These are phyloP conservation scores for Cynara cardunculus DNA, from an alignment of 129 eudicot species.

Conservation along the genomic window DNA sequence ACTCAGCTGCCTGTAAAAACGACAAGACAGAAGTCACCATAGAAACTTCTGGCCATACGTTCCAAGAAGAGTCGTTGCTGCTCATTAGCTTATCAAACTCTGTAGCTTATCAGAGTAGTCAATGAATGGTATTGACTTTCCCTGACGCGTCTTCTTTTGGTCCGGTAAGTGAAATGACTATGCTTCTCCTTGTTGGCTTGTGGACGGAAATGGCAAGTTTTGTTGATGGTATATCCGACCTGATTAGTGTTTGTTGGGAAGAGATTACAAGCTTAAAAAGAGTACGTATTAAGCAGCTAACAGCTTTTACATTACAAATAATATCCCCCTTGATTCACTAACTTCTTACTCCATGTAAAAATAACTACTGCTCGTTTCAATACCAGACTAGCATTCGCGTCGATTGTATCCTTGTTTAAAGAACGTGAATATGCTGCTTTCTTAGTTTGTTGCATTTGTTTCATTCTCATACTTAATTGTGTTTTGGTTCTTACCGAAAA, in stretches of 20 bases:
- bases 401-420: conserved; percentile 32
- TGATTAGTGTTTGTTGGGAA: background rate
- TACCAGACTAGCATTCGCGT: conserved; percentile 21
- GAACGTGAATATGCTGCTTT: conserved; percentile 29
- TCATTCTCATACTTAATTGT: background rate
- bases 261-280: conserved; percentile 20
- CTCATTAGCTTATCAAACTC: too few species aligned
- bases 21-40: conserved; percentile 53
- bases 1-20: conserved; percentile 61
- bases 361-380: conserved; percentile 23
- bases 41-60: conserved; percentile 62
- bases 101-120: too few species aligned
- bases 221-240: background rate
- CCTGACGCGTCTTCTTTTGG: too few species aligned
- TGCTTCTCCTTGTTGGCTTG: background rate
- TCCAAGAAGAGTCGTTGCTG: conserved; percentile 82
- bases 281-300: conserved; percentile 31
- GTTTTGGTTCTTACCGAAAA: background rate
- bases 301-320: conserved; percentile 1
- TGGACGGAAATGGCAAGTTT: conserved; percentile 6
- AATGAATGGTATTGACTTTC: too few species aligned
- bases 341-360: conserved; percentile 35
- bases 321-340: conserved; percentile 16
- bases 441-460: too few species aligned
- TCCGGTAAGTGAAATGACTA: conserved; percentile 13